phyloP scores from a whole-genome alignment of 352 stramenopile species.

The Phytophthora syringae region DNA sequence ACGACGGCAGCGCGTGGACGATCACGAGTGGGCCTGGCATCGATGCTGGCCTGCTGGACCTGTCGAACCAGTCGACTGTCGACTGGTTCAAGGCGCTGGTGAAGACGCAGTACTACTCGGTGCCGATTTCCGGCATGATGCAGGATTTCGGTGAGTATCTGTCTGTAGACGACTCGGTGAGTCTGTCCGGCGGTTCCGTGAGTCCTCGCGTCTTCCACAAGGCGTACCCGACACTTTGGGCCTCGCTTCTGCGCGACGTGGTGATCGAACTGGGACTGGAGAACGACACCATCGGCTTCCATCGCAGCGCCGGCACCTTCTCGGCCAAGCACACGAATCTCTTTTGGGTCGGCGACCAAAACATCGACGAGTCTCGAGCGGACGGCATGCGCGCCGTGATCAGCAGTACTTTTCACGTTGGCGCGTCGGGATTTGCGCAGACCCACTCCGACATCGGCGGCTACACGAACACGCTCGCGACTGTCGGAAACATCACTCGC shows the following conservation, averaged over 20 bases:
- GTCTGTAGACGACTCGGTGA: constrained; percentile 29
- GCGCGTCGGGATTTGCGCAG: constrained; percentile 33
- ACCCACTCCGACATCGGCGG: constrained; percentile 35
- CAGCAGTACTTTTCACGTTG: constrained; percentile 31
- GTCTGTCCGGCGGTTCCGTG: constrained; percentile 21
- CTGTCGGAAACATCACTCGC: constrained; percentile 34
- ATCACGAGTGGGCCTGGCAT: constrained; percentile 35
- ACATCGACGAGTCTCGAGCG: constrained; percentile 34
- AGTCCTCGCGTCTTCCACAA: constrained; percentile 35
- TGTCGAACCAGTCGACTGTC: constrained; percentile 35
- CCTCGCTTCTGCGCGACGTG: constrained; percentile 27
- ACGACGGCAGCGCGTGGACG: constrained; percentile 26
- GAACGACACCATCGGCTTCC: constrained; percentile 38
- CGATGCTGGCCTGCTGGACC: constrained; percentile 27
- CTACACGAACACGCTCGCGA: constrained; percentile 34
- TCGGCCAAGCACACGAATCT: constrained; percentile 37
- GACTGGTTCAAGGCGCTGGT: constrained; percentile 38
- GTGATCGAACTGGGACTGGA: constrained; percentile 27
- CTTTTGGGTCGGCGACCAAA: constrained; percentile 40
- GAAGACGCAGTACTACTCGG: constrained; percentile 36
- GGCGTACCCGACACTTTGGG: constrained; percentile 35
- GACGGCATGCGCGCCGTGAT: constrained; percentile 35
- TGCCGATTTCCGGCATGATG: constrained; percentile 41
- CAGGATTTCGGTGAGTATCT: constrained; percentile 39
- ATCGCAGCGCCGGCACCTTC: constrained; percentile 34